Evolutionary conservation across 129 eudicot species (phyloP), one percentile per base, ranked within the genome.

Genomic region (Flaveria trinervia): DNA sequence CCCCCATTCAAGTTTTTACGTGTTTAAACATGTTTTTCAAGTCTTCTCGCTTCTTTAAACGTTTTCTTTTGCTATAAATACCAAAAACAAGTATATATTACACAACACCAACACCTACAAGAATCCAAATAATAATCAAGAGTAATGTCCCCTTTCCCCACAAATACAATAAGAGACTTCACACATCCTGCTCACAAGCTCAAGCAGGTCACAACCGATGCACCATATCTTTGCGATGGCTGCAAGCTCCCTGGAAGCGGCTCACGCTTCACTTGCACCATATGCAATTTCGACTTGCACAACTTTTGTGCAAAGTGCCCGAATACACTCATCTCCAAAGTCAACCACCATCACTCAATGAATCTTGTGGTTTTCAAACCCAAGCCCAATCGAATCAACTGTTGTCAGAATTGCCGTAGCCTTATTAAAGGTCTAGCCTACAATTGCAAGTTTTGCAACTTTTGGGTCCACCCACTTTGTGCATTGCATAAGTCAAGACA

Each of bases 401-500:
- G 17, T 18, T 73, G 77, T 41, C 66, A 55, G 39, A 55, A 9
- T 3, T 56, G 77, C 20, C 54, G 0, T 33, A 2, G 11, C 33
- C 64, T 54, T 22, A 51, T 71, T 30, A 1, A 49, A 39, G 75
- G 75, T 30, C 64, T 71, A 4, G 49, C 67, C 7, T 73, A 73
- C 7, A 2, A 16, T 18, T 72, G 51, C 26, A 13, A 13, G 36
- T 15, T 20, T 17, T 73, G 68, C 23, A 54, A 41, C 67, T 33
- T 36, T 6, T 73, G 50, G 67, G 50, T 73, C 10, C 77, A 73
- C 52, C 68, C 77, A 0, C 77, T 54, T 1, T 73, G 77, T 73
- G 77, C 41, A n/a, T 55, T 20, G 7, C 2, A 4, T 17, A 36
- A 72, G 17, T 54, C 3, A 36, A 23, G 36, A 26, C 16, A 5